Evolutionary conservation across 768 basidiomycete genomes (phyloP), one percentile per base, ranked within the genome.

Genomic region (Suillus paluster): DNA sequence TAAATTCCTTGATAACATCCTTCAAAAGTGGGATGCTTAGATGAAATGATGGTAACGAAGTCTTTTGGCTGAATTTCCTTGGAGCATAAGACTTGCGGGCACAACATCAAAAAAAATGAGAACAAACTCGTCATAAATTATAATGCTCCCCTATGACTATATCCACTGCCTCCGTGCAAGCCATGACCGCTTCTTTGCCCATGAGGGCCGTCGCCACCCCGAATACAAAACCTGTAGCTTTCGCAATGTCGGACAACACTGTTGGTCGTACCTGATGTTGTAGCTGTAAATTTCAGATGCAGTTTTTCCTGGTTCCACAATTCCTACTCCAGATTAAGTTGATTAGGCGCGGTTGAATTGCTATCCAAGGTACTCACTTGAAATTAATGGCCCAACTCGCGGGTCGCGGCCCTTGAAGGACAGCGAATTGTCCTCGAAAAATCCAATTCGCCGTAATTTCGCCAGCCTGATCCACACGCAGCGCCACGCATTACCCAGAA

Each of bases 241-340:
- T 93, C 65, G 96, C 97, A 6, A 94, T 81, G 39, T 94, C 92
- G 60, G 87, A 88, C 46, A 98, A 81, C 2, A 90, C 66, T 0
- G 96, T 97, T 23, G 96, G 96, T 44, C 96, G 85, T 41, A 94
- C 82, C 27, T 80, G 81, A 72, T 98, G 94, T 73, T 99, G 95
- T 3, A 83, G 67, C 67, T 92, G 92, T 21, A 99, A 95, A 92
- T 0, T 78, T 71, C 14, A 99, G 80, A 75, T 99, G 96, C 72
- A 92, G 94, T 78, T 91, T 92, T 76, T 99, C 96, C 72, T 94
- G 94, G 38, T 94, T 87, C 95, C 95, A 98, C 96, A 99, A 98
- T 63, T 92, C 90, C 95, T 98, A 45, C n/a, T 12, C 14, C 36
- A 34, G n/a, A 61, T 44, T 50, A 19, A 63, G 60, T 36, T 25